These are phyloP conservation scores for Tritrichomonas musculus DNA, from an alignment of 208 protist genomes.

Conservation along the genomic window DNA sequence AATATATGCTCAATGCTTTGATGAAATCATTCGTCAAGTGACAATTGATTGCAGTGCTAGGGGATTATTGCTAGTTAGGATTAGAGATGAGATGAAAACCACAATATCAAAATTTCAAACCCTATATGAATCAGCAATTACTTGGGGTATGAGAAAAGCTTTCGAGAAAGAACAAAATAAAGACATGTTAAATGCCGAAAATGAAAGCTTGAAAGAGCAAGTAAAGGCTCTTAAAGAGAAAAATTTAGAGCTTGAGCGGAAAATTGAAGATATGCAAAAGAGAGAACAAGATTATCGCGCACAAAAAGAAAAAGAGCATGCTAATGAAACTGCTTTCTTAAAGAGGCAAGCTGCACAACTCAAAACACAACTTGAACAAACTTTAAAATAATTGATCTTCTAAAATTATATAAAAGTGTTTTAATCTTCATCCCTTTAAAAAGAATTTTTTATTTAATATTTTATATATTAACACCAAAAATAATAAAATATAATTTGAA, in stretches of 20 bases:
- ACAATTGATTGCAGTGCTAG: slow-evolving; percentile 90
- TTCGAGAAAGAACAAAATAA: slow-evolving; percentile 88
- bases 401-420: no score
- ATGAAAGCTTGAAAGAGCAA: not conserved
- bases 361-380: not conserved
- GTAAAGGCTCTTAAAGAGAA: not conserved
- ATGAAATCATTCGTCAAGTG: slow-evolving; percentile 86
- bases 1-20: slow-evolving; percentile 90
- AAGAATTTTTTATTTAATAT: no score
- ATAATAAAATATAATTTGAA: no score
- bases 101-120: slow-evolving; percentile 69
- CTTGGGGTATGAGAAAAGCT: slow-evolving; percentile 88
- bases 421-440: no score
- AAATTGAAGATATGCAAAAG: not conserved
- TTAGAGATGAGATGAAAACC: slow-evolving; percentile 85
- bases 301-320: slow-evolving; percentile 21
- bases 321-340: not conserved
- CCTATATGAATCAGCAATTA: slow-evolving; percentile 66
- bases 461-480: no score
- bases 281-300: not conserved
- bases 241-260: not conserved
- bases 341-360: not conserved
- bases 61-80: slow-evolving; percentile 83
- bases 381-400: not conserved
- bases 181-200: slow-evolving; percentile 34